Base-by-base conservation (phyloP, 2,329 filamentous ascomycete species). In the Rhynchosporium secalis region DNA sequence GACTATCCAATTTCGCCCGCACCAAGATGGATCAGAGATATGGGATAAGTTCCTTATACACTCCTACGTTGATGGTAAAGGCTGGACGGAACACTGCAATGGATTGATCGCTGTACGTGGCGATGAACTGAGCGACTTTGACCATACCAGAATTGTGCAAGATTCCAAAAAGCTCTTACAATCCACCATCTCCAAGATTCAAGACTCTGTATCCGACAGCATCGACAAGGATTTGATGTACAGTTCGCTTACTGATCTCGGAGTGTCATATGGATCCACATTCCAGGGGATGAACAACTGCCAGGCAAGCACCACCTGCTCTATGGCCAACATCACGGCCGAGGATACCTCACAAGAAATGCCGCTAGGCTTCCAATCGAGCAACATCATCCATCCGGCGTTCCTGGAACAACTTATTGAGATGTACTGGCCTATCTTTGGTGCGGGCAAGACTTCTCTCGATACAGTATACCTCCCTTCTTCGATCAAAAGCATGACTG, bases 21-120 rank as follows among this genome's bases (percentile, higher is more conserved):
- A 77, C 65, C 76, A 74, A 61, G 79, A 81, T 64, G 76, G 76
- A 1, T 76, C 73, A 0, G 78, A 79, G 15, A 70, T 73, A 2
- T 85, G 82, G 81, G 77, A 83, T 45, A 81, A 83, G 69, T 86
- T 87, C 72, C 74, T 77, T 2, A 81, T 87, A 38, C 81, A 78
- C 54, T 85, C 84, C 0, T 85, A 79, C 78, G 78, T 78, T 0
- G 75, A 77, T 6, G 76, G 72, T 9, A 78, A 81, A 55, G 82
- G 82, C 13, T 86, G 84, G 84, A 79, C 80, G 0, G 81, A 86
- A 62, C 72, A 87, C 68, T 86, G 83, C 70, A 76, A 79, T 56
- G 82, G 82, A n/a, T 74, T 83, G 2, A 75, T 86, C 9, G 73
- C 76, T 5, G 76, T 80, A 3, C 72, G 73, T 51, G 65, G 71